A percentile compares a stretch with the other conserved stretches of the same genome.
phyloP scores from a whole-genome alignment of 2,329 filamentous ascomycete species.

The Apiospora hydei region DNA sequence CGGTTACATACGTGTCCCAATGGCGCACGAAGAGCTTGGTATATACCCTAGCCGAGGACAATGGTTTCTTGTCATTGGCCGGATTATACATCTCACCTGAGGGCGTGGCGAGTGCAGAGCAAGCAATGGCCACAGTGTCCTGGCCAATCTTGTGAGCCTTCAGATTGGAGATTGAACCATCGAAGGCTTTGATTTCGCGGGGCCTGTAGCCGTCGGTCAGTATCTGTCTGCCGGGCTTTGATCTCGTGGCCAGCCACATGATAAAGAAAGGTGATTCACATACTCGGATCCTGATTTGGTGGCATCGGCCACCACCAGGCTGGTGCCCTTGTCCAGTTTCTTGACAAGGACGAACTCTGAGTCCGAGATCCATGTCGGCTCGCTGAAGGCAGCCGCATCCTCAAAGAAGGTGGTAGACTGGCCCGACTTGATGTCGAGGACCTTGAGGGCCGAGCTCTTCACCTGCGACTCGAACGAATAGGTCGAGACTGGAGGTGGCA shows the following conservation, averaged over 20 bases:
- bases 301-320: slow-evolving; percentile 53
- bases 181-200: slow-evolving; percentile 56
- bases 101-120: slow-evolving; percentile 70
- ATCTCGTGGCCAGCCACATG: too few relatives aligned
- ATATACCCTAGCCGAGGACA: slow-evolving; percentile 74
- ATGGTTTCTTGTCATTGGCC: slow-evolving; percentile 63
- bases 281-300: slow-evolving; percentile 48
- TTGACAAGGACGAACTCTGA: slow-evolving; percentile 66
- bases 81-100: slow-evolving; percentile 75
- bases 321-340: slow-evolving; percentile 54
- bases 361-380: slow-evolving; percentile 79
- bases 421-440: slow-evolving; percentile 74
- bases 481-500: slow-evolving; percentile 60
- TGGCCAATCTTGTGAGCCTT: slow-evolving; percentile 61
- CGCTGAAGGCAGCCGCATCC: slow-evolving; percentile 64
- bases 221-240: neutral
- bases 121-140: slow-evolving; percentile 60
- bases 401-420: slow-evolving; percentile 71
- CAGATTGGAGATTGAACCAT: slow-evolving; percentile 63
- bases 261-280: slow-evolving; percentile 32
- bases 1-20: slow-evolving; percentile 79
- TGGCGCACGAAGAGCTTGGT: slow-evolving; percentile 79
- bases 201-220: slow-evolving; percentile 40
- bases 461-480: slow-evolving; percentile 83
- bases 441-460: slow-evolving; percentile 71